Conservation (phyloP, 345 rosid species). For the Anastatica hierochuntica region DNA sequence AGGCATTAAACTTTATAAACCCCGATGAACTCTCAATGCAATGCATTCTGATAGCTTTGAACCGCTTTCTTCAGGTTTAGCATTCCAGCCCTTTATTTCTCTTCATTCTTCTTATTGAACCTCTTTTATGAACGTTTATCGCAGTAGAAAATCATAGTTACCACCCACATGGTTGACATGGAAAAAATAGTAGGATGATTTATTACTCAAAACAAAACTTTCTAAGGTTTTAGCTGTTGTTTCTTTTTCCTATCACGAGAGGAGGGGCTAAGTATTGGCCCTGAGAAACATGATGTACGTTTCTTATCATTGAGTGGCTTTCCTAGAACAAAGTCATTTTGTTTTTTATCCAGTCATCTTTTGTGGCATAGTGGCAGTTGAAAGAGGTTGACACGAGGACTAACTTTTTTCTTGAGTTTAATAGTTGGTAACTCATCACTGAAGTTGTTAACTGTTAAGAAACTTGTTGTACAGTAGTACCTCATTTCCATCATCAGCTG, state of each 20-base stretch:
- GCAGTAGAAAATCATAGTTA: not conserved
- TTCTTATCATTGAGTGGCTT: not conserved
- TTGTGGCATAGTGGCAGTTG: not conserved
- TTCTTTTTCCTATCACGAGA: too few relatives aligned
- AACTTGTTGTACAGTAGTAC: too few relatives aligned
- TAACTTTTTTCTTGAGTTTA: not conserved
- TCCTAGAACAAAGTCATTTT: not conserved
- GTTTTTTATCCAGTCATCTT: not conserved
- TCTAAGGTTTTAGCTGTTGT: too few relatives aligned
- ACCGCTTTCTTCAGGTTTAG: constrained; percentile 87
- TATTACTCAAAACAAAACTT: too few relatives aligned
- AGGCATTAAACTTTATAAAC: constrained; percentile 89
- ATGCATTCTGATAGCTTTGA: constrained; percentile 81
- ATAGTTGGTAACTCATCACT: not conserved
- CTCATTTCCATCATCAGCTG: not conserved
- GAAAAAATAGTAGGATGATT: too few relatives aligned
- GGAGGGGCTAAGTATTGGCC: too few relatives aligned
- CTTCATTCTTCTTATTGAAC: not conserved
- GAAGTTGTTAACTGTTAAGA: not conserved
- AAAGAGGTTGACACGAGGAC: not conserved
- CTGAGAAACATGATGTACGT: not conserved
- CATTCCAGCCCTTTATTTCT: not conserved
- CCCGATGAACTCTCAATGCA: constrained; percentile 97
- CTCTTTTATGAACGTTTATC: not conserved
- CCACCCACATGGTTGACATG: not conserved